Evolutionary conservation across 495 filamentous ascomycete genomes (phyloP), one percentile per base, ranked within the genome.

Genomic region (Talaromyces wortmannii): DNA sequence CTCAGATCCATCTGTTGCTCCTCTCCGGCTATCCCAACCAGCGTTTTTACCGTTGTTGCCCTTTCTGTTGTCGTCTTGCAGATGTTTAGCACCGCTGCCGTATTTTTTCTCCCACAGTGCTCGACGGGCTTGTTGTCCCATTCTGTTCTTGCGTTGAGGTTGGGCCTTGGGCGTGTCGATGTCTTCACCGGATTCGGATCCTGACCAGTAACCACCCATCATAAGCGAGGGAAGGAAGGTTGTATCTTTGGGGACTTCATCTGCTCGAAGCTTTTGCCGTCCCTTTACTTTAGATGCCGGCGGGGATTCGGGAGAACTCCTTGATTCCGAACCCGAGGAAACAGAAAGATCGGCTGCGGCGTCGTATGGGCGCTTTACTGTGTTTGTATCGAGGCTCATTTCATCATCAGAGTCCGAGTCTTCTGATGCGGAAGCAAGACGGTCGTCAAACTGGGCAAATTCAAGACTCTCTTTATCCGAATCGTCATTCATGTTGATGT

Each of bases 41-140:
- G 53, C 65, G 63, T 80, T 76, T 49, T 75, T 62, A 45, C 57
- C 61, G 12, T 53, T 52, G 43, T 63, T 68, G 6, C 12, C 18
- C 45, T 63, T 42, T 49, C 71, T 57, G 11, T 68, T 52, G 15
- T 53, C 31, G 0, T 76, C 73, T 53, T 79, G 75, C 1, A 92
- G 58, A 65, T 96, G 91, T 42, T 90, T 90, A 12, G 91, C 91
- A 33, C 78, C 75, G 2, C 76, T 68, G 2, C 90, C 90, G 62
- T 78, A 97, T 65, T 96, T 97, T 76, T 95, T 92, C 76, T 97
- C 92, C 87, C 87, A 91, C 49, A 97, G 78, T 7, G 84, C 81
- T 40, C 89, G 87, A 11, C 94, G 83, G 7, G 89, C 92, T 53
- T 86, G 85, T 67, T 98, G 94, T 10, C 94, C 94, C 63, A 87